Base-by-base conservation (phyloP, 2,329 filamentous ascomycete genomes). In the Neocatenulostroma microsporum region DNA sequence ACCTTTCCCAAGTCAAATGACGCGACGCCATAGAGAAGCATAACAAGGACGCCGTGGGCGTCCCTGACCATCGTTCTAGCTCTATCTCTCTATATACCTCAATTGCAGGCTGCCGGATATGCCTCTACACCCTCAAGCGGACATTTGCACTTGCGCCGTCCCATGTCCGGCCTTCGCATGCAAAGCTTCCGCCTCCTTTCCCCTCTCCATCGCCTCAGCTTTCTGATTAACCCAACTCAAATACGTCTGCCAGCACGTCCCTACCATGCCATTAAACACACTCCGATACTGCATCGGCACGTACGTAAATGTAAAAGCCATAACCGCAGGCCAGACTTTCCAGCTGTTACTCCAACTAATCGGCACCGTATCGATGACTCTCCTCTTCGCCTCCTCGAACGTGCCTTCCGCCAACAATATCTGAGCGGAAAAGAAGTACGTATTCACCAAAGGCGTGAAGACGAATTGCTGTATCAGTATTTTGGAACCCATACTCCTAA, bases 221-320 rank as follows among this genome's bases (percentile, higher is more conserved):
- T 68, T 67, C 51, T 81, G 72, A 53, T 94, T 93, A 52, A 93
- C 61, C 59, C 78, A 82, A 48, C 79, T 84, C 49, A 94, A 55
- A 67, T 94, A 94, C 1, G 85, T 87, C 71, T 94, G 87, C 87
- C 87, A 95, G 0, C 83, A 84, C 34, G 94, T 81, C 1, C 85
- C 84, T 46, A 94, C 73, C 5, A 82, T 42, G 36, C 60, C 84
- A 0, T 81, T 76, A 48, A 94, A 89, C n/a, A 93, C 72, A 49
- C 78, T 84, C 31, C 88, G 70, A 61, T 86, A 89, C 53, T 89
- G 78, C 30, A 85, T 68, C 17, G 80, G 76, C 4, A 95, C 67
- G 53, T 84, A 89, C 13, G 82, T 77, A 54, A 94, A 91, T 59
- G 74, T 88, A 56, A 94, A 80, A 0, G 86, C 85, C 9, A 82